Base-by-base conservation (phyloP, 176 grass and related monocot species). In the Themeda triandra region DNA sequence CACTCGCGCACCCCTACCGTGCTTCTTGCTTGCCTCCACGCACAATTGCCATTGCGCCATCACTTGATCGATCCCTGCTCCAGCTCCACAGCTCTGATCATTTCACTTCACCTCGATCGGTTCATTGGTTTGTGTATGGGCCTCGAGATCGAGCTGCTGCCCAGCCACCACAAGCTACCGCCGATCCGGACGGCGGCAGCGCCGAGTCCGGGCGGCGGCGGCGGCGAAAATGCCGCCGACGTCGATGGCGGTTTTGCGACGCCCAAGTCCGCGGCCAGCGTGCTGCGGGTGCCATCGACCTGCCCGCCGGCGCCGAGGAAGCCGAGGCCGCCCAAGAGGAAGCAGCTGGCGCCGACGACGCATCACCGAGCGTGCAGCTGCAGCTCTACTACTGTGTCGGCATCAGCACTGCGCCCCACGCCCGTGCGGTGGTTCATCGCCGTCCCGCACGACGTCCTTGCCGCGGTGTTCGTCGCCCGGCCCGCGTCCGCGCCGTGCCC, bases 231-330 rank as follows among this genome's bases (percentile, higher is more conserved):
- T 36, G 29, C 28, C 32, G 58, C 1, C 6, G 48, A 0, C 9
- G 69, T 56, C 0, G 76, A 35, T n/a, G 80, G 36, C 1, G 80
- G 80, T 14, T 92, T 66, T 15, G n/a, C 71, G 13, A 92, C 91
- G 64, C 91, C 91, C 31, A 92, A 71, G 65, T 63, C 77, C 27
- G 65, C 39, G 6, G 77, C 81, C 5, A 80, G 23, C 65, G 36
- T 66, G 44, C 60, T 87, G 44, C 71, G 44, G 30, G 29, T 48
- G 24, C 69, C 87, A 18, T 11, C 33, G 0, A 25, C 83, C 65
- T 87, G 84, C 87, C 91, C 91, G 11, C 84, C 87, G 15, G 84
- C 91, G 18, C 91, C 91, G 58, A 87, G 58, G 81, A 92, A 92
- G 72, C 87, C 83, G 12, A 82, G 48, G 84, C 65, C 73, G 36